Conservation (phyloP, 2,329 filamentous ascomycete genomes). For the Raffaelea ambrosiae region DNA sequence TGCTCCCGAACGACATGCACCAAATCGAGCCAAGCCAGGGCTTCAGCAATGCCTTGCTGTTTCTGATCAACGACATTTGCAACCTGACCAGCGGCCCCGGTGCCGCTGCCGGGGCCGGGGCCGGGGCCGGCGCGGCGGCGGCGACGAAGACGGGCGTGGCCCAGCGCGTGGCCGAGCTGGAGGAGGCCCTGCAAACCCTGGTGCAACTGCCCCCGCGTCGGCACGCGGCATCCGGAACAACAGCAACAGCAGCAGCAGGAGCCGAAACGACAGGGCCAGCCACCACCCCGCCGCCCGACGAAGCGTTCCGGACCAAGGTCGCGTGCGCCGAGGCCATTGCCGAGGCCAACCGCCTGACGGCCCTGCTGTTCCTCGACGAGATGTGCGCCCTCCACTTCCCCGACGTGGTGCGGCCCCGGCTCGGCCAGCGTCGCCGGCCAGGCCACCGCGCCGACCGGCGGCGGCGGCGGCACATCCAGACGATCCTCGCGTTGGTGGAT, state of each 20-base stretch:
- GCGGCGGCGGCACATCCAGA: not conserved
- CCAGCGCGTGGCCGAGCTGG: not conserved
- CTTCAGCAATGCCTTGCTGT: constrained; percentile 2
- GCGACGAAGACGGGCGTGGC: not conserved
- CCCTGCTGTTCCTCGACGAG: constrained; percentile 6
- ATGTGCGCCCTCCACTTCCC: constrained; percentile 4
- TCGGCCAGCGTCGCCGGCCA: not conserved
- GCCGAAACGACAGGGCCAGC: too few relatives aligned
- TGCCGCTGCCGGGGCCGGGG: not conserved
- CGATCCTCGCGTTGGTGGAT: not conserved
- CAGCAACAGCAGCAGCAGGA: too few relatives aligned
- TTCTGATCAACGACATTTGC: constrained; percentile 6
- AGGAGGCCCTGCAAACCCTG: not conserved
- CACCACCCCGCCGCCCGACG: not conserved
- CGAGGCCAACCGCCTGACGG: constrained; percentile 2
- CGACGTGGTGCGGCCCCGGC: not conserved
- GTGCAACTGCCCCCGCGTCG: not conserved
- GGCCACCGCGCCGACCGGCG: too few relatives aligned
- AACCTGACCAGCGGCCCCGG: not conserved
- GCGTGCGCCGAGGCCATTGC: not conserved
- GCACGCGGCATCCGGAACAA: too few relatives aligned
- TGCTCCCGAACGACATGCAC: not conserved
- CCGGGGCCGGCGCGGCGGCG: not conserved
- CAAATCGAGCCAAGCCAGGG: constrained; percentile 3
- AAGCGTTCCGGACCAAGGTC: not conserved